Base-by-base conservation (phyloP, 192 early-diverging fungal species). In the Borealophlyctis nickersoniae region DNA sequence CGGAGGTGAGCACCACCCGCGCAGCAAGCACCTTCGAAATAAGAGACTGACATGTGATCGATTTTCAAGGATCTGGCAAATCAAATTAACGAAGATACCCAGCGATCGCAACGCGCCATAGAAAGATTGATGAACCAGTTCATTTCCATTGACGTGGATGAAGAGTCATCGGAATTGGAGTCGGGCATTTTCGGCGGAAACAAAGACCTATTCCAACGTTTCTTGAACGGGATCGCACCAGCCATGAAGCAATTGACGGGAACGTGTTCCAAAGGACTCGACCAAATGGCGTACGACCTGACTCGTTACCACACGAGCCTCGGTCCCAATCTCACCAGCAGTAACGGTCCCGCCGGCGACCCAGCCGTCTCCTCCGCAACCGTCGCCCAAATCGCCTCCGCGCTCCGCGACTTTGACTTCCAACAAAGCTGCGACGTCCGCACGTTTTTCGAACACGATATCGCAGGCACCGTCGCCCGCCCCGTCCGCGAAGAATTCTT, bases 401-500 rank as follows among this genome's bases (percentile, higher is more conserved):
- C 39, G 9, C 19, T 45, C 9, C 39, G 19, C 39, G 39, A 45
- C 19, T 45, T 45, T 19, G 39, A 45, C 39, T 45, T 19, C 39
- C 39, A 45, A 45, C 39, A 45, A 45, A 7, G 39, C 39, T 7
- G 9, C 9, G 39, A 45, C 39, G 39, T 45, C 19, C 39, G 39
- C 7, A 45, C 39, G 7, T 45, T 45, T 19, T 45, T 45, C 39
- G 9, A 45, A 7, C 19, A 7, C 19, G 39, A 45, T 45, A 19
- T 19, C 9, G 39, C 39, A 19, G 39, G 39, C 39, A 45, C 53
- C 16, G 53, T 23, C 53, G 53, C 24, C 16, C 53, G 14, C 13
- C 53, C 53, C 0, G 53, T 55, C 16, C 53, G 53, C 13, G 53
- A 55, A 55, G 53, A 55, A 26, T 55, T 23, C 1, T 55, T 55